Evolutionary conservation across 805 yeast genomes (phyloP).

Genomic region (Sugiyamaella chiloensis): DNA sequence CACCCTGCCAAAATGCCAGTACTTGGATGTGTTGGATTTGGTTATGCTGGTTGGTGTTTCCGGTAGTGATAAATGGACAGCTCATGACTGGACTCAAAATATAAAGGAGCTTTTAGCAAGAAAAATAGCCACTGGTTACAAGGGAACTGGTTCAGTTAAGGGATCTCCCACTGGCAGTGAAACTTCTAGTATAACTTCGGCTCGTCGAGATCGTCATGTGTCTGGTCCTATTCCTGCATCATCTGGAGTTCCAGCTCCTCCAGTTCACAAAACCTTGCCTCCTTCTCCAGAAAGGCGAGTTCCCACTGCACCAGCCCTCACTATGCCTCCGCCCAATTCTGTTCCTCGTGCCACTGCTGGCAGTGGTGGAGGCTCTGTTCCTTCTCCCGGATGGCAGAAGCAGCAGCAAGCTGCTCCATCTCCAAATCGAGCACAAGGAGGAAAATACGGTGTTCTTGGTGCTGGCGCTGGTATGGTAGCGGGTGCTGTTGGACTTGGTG

Average conservation of each 20-base stretch:
- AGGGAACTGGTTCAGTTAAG: conserved; percentile 36
- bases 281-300: too few relatives aligned
- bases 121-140: conserved; percentile 49
- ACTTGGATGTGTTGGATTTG: conserved; percentile 62
- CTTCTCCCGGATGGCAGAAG: not conserved
- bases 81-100: conserved; percentile 55
- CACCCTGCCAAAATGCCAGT: conserved; percentile 71
- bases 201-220: conserved; percentile 18
- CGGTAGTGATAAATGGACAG: conserved; percentile 48
- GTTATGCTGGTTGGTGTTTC: conserved; percentile 39
- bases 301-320: too few relatives aligned
- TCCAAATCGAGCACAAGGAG: not conserved
- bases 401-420: not conserved
- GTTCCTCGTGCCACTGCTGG: too few relatives aligned
- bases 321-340: too few relatives aligned
- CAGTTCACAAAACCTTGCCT: not conserved
- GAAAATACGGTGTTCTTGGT: not conserved
- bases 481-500: conserved; percentile 9
- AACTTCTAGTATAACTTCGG: not conserved
- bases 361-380: not conserved
- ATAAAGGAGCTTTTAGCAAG: conserved; percentile 54
- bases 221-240: conserved; percentile 20
- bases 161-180: conserved; percentile 7
- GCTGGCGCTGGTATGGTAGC: conserved; percentile 3
- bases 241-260: not conserved